phyloP scores from a whole-genome alignment of 768 basidiomycete genomes.

The Tremella mesenterica region DNA sequence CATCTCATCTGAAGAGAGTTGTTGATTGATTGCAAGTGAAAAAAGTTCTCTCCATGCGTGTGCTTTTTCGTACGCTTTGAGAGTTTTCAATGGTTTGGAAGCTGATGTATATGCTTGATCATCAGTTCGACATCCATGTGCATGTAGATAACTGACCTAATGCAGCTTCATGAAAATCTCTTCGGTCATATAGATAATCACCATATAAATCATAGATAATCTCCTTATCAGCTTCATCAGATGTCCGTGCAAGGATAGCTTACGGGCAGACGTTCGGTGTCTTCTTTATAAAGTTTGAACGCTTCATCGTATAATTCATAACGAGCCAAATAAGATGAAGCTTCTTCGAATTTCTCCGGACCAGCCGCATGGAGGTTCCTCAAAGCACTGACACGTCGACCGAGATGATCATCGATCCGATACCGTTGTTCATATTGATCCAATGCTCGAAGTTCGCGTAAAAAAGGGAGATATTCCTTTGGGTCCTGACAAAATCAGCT shows the following conservation, averaged over 20 bases:
- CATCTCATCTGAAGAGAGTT: slow-evolving; percentile 55
- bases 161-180: slow-evolving; percentile 76
- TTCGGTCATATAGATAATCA: slow-evolving; percentile 73
- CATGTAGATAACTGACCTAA: slow-evolving; percentile 50
- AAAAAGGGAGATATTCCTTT: slow-evolving; percentile 92
- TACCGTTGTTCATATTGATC: slow-evolving; percentile 77
- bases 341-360: slow-evolving; percentile 67
- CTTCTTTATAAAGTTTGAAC: slow-evolving; percentile 62
- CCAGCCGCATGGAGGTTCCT: slow-evolving; percentile 66
- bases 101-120: slow-evolving; percentile 62
- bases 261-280: slow-evolving; percentile 56
- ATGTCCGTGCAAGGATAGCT: not conserved
- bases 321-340: slow-evolving; percentile 65
- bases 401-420: slow-evolving; percentile 85
- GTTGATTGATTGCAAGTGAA: slow-evolving; percentile 57
- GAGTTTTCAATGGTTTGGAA: slow-evolving; percentile 57
- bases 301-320: slow-evolving; percentile 69
- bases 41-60: slow-evolving; percentile 89
- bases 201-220: slow-evolving; percentile 57
- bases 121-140: not conserved
- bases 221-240: slow-evolving; percentile 3
- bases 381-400: slow-evolving; percentile 65
- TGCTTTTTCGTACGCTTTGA: slow-evolving; percentile 79
- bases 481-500: slow-evolving; percentile 62
- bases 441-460: slow-evolving; percentile 73